Percentiles rank a stretch among this genome's conserved stretches.
Evolutionary conservation across 2,329 filamentous ascomycete species (phyloP).

Genomic region (Dactylellina haptotyla): DNA sequence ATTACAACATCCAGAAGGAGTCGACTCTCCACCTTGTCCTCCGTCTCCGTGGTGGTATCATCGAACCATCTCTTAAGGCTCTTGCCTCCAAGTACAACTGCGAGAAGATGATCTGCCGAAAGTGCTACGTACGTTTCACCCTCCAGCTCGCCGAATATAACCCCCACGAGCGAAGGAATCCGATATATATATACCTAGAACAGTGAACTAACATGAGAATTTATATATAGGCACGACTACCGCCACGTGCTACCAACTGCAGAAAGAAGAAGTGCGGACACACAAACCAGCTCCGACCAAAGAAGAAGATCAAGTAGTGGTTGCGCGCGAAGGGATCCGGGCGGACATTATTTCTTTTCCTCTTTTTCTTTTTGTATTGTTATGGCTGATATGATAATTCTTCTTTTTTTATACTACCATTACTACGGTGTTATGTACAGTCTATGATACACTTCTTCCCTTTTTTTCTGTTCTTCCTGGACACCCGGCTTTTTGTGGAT

Average conservation of each 20-base stretch:
- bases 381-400: slow-evolving; percentile 51
- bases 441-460: slow-evolving; percentile 51
- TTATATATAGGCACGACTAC: slow-evolving; percentile 75
- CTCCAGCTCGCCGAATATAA: neutral
- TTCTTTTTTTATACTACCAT: slow-evolving; percentile 44
- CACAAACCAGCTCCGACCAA: slow-evolving; percentile 99
- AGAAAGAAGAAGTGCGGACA: slow-evolving; percentile 99
- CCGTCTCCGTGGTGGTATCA: slow-evolving; percentile 98
- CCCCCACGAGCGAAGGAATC: neutral
- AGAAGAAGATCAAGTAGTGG: slow-evolving; percentile 98
- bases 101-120: slow-evolving; percentile 99
- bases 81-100: slow-evolving; percentile 99
- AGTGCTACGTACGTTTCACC: slow-evolving; percentile 83
- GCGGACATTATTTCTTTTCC: slow-evolving; percentile 38
- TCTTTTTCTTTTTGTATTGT: slow-evolving; percentile 27
- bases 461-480: slow-evolving; percentile 5
- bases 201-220: slow-evolving; percentile 9
- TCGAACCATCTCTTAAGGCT: slow-evolving; percentile 98
- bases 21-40: slow-evolving; percentile 98
- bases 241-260: slow-evolving; percentile 99
- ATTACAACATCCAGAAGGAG: slow-evolving; percentile 99
- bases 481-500: neutral
- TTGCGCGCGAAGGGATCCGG: slow-evolving; percentile 40
- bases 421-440: slow-evolving; percentile 53
- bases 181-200: slow-evolving; percentile 1